Percentiles rank a stretch among this genome's conserved stretches.
Evolutionary conservation across 75 land plant genomes (phyloP).

Genomic region (Cupressus sempervirens): DNA sequence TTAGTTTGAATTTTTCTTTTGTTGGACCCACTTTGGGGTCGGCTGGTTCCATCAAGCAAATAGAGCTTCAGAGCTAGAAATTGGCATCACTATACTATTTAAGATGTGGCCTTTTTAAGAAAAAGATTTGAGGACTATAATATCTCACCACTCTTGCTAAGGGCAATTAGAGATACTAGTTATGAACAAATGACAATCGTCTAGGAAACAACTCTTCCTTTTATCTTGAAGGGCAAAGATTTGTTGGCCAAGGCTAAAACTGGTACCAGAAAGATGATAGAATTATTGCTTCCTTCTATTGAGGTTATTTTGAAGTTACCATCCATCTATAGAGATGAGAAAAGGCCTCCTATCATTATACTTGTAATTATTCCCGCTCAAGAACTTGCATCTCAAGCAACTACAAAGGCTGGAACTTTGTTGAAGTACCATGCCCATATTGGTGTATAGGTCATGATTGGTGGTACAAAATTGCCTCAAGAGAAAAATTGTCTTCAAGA

Average conservation of each 20-base stretch:
- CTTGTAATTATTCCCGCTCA: constrained; percentile 92
- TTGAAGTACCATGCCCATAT: constrained; percentile 81
- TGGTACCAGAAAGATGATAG: constrained; percentile 98
- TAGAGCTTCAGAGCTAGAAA: too few relatives aligned
- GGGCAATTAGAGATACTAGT: too few relatives aligned
- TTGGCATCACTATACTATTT: too few relatives aligned
- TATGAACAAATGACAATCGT: too few relatives aligned
- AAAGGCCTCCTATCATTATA: constrained; percentile 65
- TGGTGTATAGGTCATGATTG: constrained; percentile 92
- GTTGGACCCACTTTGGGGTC: too few relatives aligned
- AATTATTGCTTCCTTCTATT: constrained; percentile 97
- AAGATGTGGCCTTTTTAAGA: too few relatives aligned
- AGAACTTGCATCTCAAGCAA: constrained; percentile 93
- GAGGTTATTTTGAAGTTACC: constrained; percentile 65
- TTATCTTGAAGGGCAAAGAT: too few relatives aligned
- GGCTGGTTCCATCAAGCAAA: too few relatives aligned
- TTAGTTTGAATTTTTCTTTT: too few relatives aligned
- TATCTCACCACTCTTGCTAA: too few relatives aligned
- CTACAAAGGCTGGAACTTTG: constrained; percentile 75
- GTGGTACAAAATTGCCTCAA: constrained; percentile 67
- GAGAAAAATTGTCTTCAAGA: constrained; percentile 81
- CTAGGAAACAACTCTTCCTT: too few relatives aligned
- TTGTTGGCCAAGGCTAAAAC: constrained; percentile 96
- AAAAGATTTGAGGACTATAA: too few relatives aligned
- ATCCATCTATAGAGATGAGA: constrained; percentile 32